Base-by-base conservation (phyloP, 129 eudicot genomes). In the Chrysanthemum seticuspe region DNA sequence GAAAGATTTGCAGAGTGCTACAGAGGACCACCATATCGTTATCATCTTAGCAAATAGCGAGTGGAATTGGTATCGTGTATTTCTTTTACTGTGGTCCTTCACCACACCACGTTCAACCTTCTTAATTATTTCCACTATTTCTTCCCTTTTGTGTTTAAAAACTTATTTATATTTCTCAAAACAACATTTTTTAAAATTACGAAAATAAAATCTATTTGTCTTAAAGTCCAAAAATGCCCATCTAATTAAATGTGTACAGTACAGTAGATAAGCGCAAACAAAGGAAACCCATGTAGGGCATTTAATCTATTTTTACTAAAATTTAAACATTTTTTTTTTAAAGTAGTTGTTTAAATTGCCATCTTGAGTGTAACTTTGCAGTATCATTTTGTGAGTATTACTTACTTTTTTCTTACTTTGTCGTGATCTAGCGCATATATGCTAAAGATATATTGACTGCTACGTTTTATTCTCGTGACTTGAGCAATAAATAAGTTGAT, bases 21-120 rank as follows among this genome's bases (percentile, higher is more conserved):
- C 77, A 21, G 61, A 54, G 82, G 82, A 78, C 77, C 82, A 78
- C 73, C 34, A 65, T 71, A 78, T 71, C 82, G 68, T 78, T 71
- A 71, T 78, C 82, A 71, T 71, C 72, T 78, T 47, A 31, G 65
- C 76, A 63, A 70, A 61, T 77, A 70, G 72, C 71, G 29, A 71
- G 75, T 71, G 82, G 77, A 78, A 78, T 63, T 77, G 63, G 56
- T 53, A 78, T 63, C 15, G 65, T 78, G 77, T 71, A 31, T 15
- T 55, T 55, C 66, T 63, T 77, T 77, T 40, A 71, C 77, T 64
- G 82, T 78, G 82, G 82, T 78, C 82, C 82, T 78, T 71, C 76
- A 60, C 10, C 62, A 29, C 54, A 76, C 52, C 74, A 57, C 59
- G 68, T 76, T 76, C 66, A 78, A 72, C 73, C 51, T 29, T 62